A percentile compares a stretch with the other conserved stretches of the same genome.
Evolutionary conservation across 139 green algal species (phyloP).

Genomic region (Chlamydomonas schloesseri): DNA sequence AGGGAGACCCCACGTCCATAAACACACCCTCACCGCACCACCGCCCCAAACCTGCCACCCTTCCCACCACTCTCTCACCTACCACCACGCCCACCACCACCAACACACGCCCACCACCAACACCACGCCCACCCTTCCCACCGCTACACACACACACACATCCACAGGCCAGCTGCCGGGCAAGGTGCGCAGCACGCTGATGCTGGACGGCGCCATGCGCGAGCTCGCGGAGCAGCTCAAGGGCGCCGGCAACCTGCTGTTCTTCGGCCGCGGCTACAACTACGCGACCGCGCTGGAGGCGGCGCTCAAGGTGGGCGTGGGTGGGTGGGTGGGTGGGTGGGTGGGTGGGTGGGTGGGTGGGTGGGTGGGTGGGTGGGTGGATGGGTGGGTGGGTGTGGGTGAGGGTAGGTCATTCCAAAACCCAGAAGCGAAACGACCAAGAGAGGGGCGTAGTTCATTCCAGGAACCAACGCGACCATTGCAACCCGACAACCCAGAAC

Average conservation of each 20-base stretch:
- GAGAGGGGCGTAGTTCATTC: too few relatives aligned
- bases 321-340: too few relatives aligned
- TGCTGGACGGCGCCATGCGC: conserved; percentile 84
- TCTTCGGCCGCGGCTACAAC: conserved; percentile 96
- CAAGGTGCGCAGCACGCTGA: conserved; percentile 70
- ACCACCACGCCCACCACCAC: neutral
- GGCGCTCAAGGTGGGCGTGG: conserved; percentile 82
- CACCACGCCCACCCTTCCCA: neutral
- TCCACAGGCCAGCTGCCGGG: conserved; percentile 62
- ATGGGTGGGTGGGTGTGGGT: too few relatives aligned
- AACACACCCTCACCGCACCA: too few relatives aligned
- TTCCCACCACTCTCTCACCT: neutral
- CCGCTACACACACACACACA: neutral
- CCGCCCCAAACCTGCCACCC: too few relatives aligned
- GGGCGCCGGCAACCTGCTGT: conserved; percentile 83
- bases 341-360: neutral
- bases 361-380: too few relatives aligned
- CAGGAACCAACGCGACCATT: too few relatives aligned
- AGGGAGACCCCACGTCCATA: too few relatives aligned
- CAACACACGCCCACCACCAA: neutral
- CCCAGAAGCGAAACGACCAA: too few relatives aligned
- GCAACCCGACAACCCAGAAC: too few relatives aligned
- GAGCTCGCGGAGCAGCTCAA: conserved; percentile 86
- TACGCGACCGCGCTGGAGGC: conserved; percentile 97
- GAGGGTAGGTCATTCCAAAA: too few relatives aligned